phyloP scores from a whole-genome alignment of 176 grass and related monocot genomes.

The Eleusine coracana region DNA sequence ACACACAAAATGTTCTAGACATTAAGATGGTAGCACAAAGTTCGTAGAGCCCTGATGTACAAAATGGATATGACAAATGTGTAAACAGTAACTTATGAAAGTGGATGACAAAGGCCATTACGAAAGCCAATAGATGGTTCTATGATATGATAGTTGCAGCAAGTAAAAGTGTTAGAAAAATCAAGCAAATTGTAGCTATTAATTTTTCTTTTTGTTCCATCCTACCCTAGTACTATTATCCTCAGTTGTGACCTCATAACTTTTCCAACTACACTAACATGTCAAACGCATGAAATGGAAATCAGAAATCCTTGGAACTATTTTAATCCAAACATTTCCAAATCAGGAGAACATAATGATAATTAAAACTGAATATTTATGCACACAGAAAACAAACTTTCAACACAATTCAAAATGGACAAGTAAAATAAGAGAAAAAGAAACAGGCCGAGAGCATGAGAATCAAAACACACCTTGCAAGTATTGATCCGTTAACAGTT shows the following conservation, averaged over 20 bases:
- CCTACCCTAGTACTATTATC: neutral
- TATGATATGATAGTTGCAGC: neutral
- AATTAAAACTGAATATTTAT: slow-evolving; percentile 16
- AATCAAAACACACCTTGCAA: slow-evolving; percentile 67
- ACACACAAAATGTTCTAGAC: neutral
- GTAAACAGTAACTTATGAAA: slow-evolving; percentile 6
- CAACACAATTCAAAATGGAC: slow-evolving; percentile 21
- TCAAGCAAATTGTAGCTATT: neutral
- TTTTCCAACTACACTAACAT: neutral
- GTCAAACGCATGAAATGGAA: slow-evolving; percentile 10
- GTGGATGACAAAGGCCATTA: neutral
- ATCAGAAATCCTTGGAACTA: slow-evolving; percentile 20
- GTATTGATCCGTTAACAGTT: slow-evolving; percentile 76
- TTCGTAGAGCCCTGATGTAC: neutral
- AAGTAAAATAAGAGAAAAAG: slow-evolving; percentile 26
- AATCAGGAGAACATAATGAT: neutral
- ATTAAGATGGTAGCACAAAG: slow-evolving; percentile 8
- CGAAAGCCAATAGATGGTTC: neutral
- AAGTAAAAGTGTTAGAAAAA: neutral
- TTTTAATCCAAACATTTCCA: slow-evolving; percentile 8
- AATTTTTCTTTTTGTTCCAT: slow-evolving; percentile 11
- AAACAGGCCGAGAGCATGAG: slow-evolving; percentile 6
- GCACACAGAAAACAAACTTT: neutral
- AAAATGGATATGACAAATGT: neutral
- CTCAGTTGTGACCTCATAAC: neutral